These are phyloP conservation scores for Zea mays DNA, from an alignment of 176 grass and related monocot species.

Conservation along the genomic window DNA sequence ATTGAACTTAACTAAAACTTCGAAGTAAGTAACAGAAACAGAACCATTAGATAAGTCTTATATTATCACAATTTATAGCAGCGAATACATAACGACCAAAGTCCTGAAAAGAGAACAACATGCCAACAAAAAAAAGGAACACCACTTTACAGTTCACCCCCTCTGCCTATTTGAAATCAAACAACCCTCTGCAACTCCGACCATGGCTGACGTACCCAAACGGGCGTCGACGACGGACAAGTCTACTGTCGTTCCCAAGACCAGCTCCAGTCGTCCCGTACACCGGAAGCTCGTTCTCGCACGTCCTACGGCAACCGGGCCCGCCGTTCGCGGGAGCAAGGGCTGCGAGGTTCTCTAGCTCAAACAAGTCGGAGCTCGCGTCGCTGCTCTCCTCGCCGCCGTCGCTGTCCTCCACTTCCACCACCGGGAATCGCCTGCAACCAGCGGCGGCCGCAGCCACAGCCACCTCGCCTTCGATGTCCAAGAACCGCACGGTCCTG, in stretches of 20 bases:
- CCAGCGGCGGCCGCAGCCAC: constrained; percentile 33
- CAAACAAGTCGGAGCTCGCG: constrained; percentile 90
- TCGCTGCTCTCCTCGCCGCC: constrained; percentile 65
- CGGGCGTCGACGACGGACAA: constrained; percentile 7
- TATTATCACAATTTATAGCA: no score
- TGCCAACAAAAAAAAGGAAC: neutral
- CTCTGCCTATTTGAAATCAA: neutral
- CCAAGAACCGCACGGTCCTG: constrained; percentile 53
- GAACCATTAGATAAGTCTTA: no score
- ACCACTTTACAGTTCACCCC: constrained; percentile 14
- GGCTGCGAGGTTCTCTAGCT: constrained; percentile 62
- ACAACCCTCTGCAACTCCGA: constrained; percentile 38
- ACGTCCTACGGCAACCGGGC: neutral
- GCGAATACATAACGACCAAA: neutral
- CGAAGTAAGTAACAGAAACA: no score
- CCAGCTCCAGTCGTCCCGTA: constrained; percentile 67
- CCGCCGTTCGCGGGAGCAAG: constrained; percentile 6
- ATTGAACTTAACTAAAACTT: no score
- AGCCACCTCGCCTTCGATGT: constrained; percentile 42
- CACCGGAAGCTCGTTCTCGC: constrained; percentile 73
- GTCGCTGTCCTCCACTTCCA: constrained; percentile 51
- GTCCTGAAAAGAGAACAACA: neutral
- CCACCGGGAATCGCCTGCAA: constrained; percentile 35
- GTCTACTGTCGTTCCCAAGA: constrained; percentile 17
- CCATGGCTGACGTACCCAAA: constrained; percentile 24